Percentiles rank a stretch among this genome's conserved stretches.
phyloP scores from a whole-genome alignment of 208 protist species.

The Porcisia deanei region DNA sequence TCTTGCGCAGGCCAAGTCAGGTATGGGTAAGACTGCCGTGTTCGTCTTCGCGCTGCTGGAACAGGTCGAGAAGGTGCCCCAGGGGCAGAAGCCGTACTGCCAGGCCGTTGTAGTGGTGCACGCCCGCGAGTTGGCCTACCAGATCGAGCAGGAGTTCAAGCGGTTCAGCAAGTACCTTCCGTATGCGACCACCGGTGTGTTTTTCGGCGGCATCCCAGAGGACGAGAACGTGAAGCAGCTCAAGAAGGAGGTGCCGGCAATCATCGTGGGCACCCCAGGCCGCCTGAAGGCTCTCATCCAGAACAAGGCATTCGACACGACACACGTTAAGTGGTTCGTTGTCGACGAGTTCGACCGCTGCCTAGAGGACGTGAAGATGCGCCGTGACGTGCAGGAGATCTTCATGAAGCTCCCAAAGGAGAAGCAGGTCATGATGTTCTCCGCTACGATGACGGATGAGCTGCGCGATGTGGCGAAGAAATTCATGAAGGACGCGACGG shows the following conservation, averaged over 20 bases:
- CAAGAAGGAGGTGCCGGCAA: constrained; percentile 92
- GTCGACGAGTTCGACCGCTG: constrained; percentile 99
- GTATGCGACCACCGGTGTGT: constrained; percentile 93
- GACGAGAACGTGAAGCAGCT: constrained; percentile 87
- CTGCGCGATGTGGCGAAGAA: constrained; percentile 96
- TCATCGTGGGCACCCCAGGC: constrained; percentile 98
- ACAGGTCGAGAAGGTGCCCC: constrained; percentile 92
- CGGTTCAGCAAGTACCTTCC: constrained; percentile 97
- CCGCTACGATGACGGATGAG: constrained; percentile 98
- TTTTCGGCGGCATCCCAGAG: constrained; percentile 97
- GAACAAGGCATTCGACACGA: constrained; percentile 92
- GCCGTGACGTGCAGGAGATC: constrained; percentile 98
- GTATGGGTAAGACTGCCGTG: constrained; percentile 99
- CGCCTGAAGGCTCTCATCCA: constrained; percentile 94
- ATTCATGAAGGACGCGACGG: constrained; percentile 97
- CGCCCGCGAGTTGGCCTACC: constrained; percentile 99
- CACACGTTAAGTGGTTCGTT: constrained; percentile 98
- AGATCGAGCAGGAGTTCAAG: constrained; percentile 99
- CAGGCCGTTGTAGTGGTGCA: constrained; percentile 95
- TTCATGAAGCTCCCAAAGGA: constrained; percentile 96
- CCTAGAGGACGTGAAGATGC: constrained; percentile 95
- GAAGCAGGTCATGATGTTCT: constrained; percentile 99
- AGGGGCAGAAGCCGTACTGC: constrained; percentile 83
- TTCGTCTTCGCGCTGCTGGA: constrained; percentile 99
- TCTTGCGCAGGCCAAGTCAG: constrained; percentile 99